Evolutionary conservation across 345 rosid genomes (phyloP), one percentile per base, ranked within the genome.

Genomic region (Pugionium dolabratum): DNA sequence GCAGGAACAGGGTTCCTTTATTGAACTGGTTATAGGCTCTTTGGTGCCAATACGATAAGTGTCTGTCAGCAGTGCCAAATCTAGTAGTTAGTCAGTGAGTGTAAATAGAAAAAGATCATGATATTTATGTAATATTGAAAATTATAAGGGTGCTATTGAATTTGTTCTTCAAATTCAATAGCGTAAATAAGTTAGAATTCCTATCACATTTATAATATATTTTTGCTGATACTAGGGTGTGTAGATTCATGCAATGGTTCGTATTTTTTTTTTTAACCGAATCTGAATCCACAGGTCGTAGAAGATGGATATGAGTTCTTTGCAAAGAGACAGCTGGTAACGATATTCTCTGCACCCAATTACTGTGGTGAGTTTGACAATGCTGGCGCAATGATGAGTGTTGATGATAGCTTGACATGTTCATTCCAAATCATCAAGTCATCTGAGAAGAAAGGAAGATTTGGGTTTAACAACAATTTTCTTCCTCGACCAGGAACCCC

Each of bases 291-390:
- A 4, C 53, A 60, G 65, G 65, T 60, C 25, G 65, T 60, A 2
- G 65, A 60, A 45, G 65, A 60, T 45, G 65, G 65, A 45, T 60
- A 60, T 9, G 65, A 60, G 33, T 60, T 60, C 53, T 60, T 60
- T 45, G 65, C 65, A 60, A 60, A 45, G 40, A 60, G 65, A 45
- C 65, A 60, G 9, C 53, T 60, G 18, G 65, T 60, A 42, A 60
- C 65, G 65, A 18, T 18, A 18, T 18, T 18, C 18, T 18, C 18
- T 18, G 18, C 18, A 18, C 18, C 18, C 18, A 18, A 18, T 18
- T 18, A 18, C 18, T 18, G 18, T 18, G 18, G 18, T 18, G 18
- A 18, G 18, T 18, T 18, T 18, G 18, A 18, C 18, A 18, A 18
- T 18, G 18, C 18, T 18, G 18, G 18, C 18, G 18, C 18, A 18